Conservation (phyloP, 148 eudicot genomes). For the Rheum nobile region DNA sequence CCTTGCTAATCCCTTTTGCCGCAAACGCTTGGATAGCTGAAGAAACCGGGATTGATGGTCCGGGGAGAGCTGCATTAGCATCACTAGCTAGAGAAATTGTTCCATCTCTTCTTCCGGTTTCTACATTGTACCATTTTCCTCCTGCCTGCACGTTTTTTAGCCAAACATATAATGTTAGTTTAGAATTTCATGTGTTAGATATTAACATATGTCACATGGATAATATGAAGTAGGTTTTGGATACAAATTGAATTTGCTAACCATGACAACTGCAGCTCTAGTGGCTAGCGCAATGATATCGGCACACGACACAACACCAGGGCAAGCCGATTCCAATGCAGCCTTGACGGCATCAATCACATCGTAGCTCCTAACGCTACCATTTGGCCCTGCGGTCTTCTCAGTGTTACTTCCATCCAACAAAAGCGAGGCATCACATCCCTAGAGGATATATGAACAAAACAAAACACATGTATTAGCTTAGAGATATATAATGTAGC, state of each 20-base stretch:
- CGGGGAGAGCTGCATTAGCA: constrained; percentile 24
- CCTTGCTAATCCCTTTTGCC: constrained; percentile 18
- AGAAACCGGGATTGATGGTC: constrained; percentile 30
- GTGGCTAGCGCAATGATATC: neutral
- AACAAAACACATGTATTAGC: too few relatives aligned
- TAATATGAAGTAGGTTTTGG: too few relatives aligned
- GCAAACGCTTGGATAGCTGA: constrained; percentile 17
- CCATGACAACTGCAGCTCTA: neutral
- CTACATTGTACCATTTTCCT: too few relatives aligned
- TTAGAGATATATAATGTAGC: neutral
- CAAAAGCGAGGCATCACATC: constrained; percentile 46
- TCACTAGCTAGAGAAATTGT: constrained; percentile 19
- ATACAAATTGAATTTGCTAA: too few relatives aligned
- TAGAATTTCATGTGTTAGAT: too few relatives aligned
- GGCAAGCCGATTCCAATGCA: neutral
- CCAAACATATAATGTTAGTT: too few relatives aligned
- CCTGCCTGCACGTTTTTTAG: too few relatives aligned
- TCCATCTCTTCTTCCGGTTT: constrained; percentile 53
- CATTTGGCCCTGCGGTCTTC: too few relatives aligned
- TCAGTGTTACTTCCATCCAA: constrained; percentile 29
- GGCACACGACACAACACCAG: constrained; percentile 5
- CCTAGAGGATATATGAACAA: constrained; percentile 18
- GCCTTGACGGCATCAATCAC: too few relatives aligned
- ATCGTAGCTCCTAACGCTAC: too few relatives aligned
- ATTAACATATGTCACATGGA: neutral